Base-by-base conservation (phyloP, 306 rosid genomes). In the Oxytropis ochrocephala region DNA sequence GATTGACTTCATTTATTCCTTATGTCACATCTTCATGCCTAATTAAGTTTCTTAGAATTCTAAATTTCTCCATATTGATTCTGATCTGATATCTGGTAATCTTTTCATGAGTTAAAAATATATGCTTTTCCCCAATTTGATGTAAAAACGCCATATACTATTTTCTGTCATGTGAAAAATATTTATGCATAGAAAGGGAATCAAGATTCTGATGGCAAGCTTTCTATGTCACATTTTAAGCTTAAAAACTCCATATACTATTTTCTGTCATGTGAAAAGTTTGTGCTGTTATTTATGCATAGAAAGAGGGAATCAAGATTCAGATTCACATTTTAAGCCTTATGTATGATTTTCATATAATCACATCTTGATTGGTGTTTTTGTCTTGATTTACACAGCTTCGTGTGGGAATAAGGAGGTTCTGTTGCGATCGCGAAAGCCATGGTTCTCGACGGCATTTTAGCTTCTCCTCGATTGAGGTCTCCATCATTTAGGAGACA, bases 391-490 rank as follows among this genome's bases (percentile, higher is more conserved):
- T 50, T 71, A 39, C 76, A 67, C 76, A 67, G 78, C 79, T 83
- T 81, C 81, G 68, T 86, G 81, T 60, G 69, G 76, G 54, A 73
- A 27, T 74, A 80, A 82, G 75, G 71, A 85, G 80, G 59, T 53
- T n/a, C n/a, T 74, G 19, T 75, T 64, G 29, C 3, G 29, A 21
- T 46, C 56, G 73, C 14, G 53, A 75, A 81, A 72, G 82, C 75
- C 72, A 89, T 89, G 97, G 97, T 89, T 79, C 84, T 89, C 1
- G 97, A 91, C 39, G 47, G 81, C 80, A 87, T 91, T 75, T 76
- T 91, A 76, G 65, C 94, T 43, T 89, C 97, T 70, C 96, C 96
- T 69, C 87, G 77, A 5, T 43, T 86, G 75, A 86, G 67, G 61
- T 78, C 90, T 30, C 86, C 96, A 42, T 81, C 94, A 62, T 79